phyloP scores from a whole-genome alignment of 169 alveolate species.

The Hepatocystis sp. region DNA sequence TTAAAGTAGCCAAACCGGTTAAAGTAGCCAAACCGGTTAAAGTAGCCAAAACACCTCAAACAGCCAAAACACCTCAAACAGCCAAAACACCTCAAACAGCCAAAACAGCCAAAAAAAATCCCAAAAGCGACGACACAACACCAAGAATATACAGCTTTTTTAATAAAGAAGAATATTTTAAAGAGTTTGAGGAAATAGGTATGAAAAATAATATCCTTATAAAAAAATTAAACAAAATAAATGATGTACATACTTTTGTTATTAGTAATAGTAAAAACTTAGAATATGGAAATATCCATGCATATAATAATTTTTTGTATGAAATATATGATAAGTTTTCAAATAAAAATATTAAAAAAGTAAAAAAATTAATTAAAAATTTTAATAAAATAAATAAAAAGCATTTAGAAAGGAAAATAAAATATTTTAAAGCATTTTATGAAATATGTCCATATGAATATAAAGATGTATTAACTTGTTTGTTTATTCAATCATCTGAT shows the following conservation, averaged over 20 bases:
- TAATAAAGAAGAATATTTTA: conserved; percentile 45
- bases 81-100: too few relatives aligned
- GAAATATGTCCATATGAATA: conserved; percentile 52
- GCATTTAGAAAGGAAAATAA: conserved; percentile 35
- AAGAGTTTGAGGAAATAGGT: conserved; percentile 43
- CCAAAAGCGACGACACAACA: too few relatives aligned
- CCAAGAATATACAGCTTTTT: conserved; percentile 8
- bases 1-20: too few relatives aligned
- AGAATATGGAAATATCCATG: conserved; percentile 49
- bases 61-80: too few relatives aligned
- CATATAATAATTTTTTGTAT: conserved; percentile 60
- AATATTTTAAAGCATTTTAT: conserved; percentile 45
- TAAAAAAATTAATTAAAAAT: conserved; percentile 60
- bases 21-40: too few relatives aligned
- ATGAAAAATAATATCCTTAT: conserved; percentile 29
- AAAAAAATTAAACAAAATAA: conserved; percentile 9
- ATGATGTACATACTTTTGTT: conserved; percentile 35
- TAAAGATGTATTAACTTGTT: conserved; percentile 40
- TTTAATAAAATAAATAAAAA: conserved; percentile 44
- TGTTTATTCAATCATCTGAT: conserved; percentile 61
- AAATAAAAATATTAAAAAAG: conserved; percentile 51
- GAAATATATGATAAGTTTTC: conserved; percentile 73
- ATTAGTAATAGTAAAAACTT: not conserved
- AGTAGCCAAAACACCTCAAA: too few relatives aligned
- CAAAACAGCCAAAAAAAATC: too few relatives aligned